Conservation (phyloP, 257 asterid species). For the Avicennia marina region DNA sequence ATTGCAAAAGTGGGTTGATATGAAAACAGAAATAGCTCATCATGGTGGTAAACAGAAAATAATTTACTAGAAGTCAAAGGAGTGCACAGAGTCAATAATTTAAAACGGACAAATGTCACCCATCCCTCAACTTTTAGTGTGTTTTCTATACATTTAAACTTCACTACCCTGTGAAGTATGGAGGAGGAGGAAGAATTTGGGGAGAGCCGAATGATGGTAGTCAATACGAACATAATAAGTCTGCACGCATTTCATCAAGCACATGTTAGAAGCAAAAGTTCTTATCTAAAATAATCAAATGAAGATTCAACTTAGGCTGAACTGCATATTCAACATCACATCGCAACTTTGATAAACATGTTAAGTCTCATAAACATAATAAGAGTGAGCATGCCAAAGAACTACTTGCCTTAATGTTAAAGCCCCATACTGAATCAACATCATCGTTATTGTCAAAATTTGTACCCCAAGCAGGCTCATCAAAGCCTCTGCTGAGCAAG, state of each 20-base stretch:
- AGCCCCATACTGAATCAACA: slow-evolving; percentile 98
- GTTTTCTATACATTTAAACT: too few relatives aligned
- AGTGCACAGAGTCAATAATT: too few relatives aligned
- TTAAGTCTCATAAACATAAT: slow-evolving; percentile 8
- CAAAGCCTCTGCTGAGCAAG: slow-evolving; percentile 61
- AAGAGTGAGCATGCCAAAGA: slow-evolving; percentile 12
- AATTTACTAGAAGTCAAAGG: too few relatives aligned
- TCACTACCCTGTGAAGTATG: too few relatives aligned
- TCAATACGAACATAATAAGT: neutral
- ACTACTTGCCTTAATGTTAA: slow-evolving; percentile 68
- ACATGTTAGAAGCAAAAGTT: neutral
- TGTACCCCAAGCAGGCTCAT: slow-evolving; percentile 85
- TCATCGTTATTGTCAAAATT: slow-evolving; percentile 84
- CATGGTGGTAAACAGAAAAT: too few relatives aligned
- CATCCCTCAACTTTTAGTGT: too few relatives aligned
- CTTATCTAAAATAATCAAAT: neutral
- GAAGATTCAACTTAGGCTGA: neutral
- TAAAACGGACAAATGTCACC: too few relatives aligned
- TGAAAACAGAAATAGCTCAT: neutral
- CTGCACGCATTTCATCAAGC: neutral
- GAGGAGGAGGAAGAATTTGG: too few relatives aligned
- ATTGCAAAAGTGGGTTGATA: neutral
- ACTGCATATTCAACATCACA: neutral
- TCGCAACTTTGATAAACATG: slow-evolving; percentile 8
- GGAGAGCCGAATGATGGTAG: neutral